Conservation (phyloP, 139 green algal species). For the Coccomyxa sp. region DNA sequence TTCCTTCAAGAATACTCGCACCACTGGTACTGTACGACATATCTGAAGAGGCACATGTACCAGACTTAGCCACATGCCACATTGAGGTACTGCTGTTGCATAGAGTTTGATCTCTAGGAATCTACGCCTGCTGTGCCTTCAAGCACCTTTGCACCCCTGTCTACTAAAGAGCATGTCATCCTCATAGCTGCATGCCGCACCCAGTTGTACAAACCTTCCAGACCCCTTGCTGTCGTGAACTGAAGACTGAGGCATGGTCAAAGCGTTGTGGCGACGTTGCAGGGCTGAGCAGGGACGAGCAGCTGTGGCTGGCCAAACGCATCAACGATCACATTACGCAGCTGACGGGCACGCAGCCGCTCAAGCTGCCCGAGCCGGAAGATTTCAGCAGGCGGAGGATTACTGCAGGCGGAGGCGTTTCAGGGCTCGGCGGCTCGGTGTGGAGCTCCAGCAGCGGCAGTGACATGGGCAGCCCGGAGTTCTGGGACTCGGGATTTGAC, state of each 20-base stretch:
- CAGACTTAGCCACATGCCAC: too few relatives aligned
- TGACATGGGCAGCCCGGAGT: neutral
- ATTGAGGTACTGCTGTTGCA: neutral
- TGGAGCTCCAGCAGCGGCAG: neutral
- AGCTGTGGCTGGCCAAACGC: conserved; percentile 73
- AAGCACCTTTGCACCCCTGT: neutral
- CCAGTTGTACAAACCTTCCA: neutral
- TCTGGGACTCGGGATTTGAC: neutral
- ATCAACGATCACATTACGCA: conserved; percentile 68
- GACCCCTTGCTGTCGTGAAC: neutral
- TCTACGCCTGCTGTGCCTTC: neutral
- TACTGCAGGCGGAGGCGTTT: neutral
- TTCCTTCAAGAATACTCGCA: neutral
- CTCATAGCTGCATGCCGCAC: neutral
- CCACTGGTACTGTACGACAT: neutral
- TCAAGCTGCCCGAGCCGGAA: neutral
- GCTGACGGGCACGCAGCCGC: neutral
- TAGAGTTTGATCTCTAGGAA: neutral
- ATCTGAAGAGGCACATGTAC: neutral
- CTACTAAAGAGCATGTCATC: neutral
- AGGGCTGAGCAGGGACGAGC: conserved; percentile 59
- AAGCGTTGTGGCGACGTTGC: conserved; percentile 36
- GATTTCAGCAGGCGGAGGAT: too few relatives aligned
- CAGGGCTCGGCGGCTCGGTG: neutral
- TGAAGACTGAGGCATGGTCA: neutral